phyloP scores from a whole-genome alignment of 2,329 filamentous ascomycete species.

The Pezicula neosporulosa region DNA sequence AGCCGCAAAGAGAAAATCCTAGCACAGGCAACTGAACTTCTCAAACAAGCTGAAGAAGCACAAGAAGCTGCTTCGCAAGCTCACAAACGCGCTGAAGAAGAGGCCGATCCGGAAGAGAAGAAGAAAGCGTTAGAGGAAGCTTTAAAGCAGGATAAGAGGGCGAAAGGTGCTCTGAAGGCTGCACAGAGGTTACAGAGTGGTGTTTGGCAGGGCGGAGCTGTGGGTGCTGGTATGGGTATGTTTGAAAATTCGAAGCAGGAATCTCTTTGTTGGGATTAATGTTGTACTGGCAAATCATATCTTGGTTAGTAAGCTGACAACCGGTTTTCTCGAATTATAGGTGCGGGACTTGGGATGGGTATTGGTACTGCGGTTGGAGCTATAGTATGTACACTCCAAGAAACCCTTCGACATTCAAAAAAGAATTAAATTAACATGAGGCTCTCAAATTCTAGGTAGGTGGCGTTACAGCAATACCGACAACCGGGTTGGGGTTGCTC shows the following conservation, averaged over 20 bases:
- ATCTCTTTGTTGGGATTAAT: too few relatives aligned
- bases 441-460: constrained; percentile 4
- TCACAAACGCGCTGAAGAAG: constrained; percentile 4
- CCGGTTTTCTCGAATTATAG: constrained; percentile 7
- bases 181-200: constrained; percentile 43
- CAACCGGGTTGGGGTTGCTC: constrained; percentile 4
- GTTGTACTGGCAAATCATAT: too few relatives aligned
- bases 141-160: constrained; percentile 13
- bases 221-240: constrained; percentile 9
- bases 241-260: too few relatives aligned
- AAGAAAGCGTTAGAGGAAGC: constrained; percentile 12
- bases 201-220: constrained; percentile 21
- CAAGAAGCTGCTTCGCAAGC: constrained; percentile 8
- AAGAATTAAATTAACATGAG: too few relatives aligned
- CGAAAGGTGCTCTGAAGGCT: constrained; percentile 60
- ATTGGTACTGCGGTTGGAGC: constrained; percentile 16
- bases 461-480: constrained; percentile 14
- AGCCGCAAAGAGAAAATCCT: constrained; percentile 15
- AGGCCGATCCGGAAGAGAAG: constrained; percentile 12
- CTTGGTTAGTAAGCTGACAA: too few relatives aligned
- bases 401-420: too few relatives aligned
- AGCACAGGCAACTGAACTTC: constrained; percentile 8
- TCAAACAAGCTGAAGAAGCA: constrained; percentile 8
- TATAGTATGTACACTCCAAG: neutral
- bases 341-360: constrained; percentile 18